Conservation (phyloP, 2,329 filamentous ascomycete genomes). For the Epichloe festucae region DNA sequence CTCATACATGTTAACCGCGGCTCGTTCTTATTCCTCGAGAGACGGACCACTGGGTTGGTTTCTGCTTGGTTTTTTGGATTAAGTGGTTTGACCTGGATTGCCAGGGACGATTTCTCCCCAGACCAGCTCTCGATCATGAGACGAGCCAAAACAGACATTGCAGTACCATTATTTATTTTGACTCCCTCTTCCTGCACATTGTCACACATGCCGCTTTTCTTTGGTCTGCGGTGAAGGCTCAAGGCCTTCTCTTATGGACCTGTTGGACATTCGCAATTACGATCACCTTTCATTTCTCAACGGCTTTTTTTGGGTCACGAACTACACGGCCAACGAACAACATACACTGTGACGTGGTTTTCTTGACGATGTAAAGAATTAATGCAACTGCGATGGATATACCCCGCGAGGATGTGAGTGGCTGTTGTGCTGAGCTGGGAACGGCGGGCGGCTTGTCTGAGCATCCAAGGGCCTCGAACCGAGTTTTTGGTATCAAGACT, state of each 20-base stretch:
- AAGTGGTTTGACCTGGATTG: neutral
- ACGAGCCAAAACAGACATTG: neutral
- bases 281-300: conserved; percentile 14
- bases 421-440: conserved; percentile 21
- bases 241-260: neutral
- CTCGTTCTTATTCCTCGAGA: neutral
- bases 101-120: neutral
- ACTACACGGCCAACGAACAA: conserved; percentile 18
- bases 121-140: neutral
- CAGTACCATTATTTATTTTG: neutral
- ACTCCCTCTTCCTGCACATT: neutral
- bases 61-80: neutral
- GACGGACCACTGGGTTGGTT: neutral
- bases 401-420: conserved; percentile 26
- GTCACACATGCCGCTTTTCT: neutral
- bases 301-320: conserved; percentile 19
- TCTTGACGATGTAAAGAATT: conserved; percentile 20
- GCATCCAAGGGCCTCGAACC: neutral
- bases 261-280: conserved; percentile 10
- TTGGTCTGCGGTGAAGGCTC: neutral
- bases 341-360: conserved; percentile 22
- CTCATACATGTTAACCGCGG: conserved; percentile 5
- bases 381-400: conserved; percentile 29
- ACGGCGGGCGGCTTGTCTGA: conserved; percentile 1
- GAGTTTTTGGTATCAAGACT: neutral